Evolutionary conservation across 257 asterid genomes (phyloP), one percentile per base, ranked within the genome.

Genomic region (Ilex asprella): DNA sequence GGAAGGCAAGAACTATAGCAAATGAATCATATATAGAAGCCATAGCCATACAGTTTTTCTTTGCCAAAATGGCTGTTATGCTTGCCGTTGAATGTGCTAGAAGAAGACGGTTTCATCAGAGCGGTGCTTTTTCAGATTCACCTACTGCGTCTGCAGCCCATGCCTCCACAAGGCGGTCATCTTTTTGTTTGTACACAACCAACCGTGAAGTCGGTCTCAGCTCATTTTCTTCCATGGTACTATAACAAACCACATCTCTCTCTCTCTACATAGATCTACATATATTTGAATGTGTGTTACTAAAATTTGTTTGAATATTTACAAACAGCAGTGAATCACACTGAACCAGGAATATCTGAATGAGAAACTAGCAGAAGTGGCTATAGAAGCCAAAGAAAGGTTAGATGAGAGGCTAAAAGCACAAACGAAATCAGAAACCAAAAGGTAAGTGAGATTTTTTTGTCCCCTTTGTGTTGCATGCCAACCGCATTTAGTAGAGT

Each of bases 1-100:
- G 27, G 27, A 21, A 21, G 27, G 27, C 27, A 21, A 21, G 27
- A 21, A 21, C 27, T 21, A 21, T 21, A 21, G 1, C 27, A 21
- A 1, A 21, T 21, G 27, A 21, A 21, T 21, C 1, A 21, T 21
- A 21, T 21, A 21, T 21, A 21, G 27, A 21, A 21, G 27, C 27
- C 1, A 21, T 21, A 21, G 1, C 0, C 27, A 21, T 21, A 21
- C 27, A 21, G 27, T 21, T 21, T 21, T 21, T 21, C 27, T 21
- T 21, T 21, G 27, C 1, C 27, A 21, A 74, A 50, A 86, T 86
- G 90, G 84, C 86, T 3, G 88, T 88, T 9, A 79, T 77, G 84
- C 81, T 86, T 2, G 85, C 94, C 12, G 91, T 83, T 39, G 86
- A 86, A 69, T 67, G 78, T 43, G 91, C 94, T 5, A 79, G 94